Percentiles rank a stretch among this genome's conserved stretches.
Evolutionary conservation across 495 filamentous ascomycete genomes (phyloP).

Genomic region (Penicillium chermesinum): DNA sequence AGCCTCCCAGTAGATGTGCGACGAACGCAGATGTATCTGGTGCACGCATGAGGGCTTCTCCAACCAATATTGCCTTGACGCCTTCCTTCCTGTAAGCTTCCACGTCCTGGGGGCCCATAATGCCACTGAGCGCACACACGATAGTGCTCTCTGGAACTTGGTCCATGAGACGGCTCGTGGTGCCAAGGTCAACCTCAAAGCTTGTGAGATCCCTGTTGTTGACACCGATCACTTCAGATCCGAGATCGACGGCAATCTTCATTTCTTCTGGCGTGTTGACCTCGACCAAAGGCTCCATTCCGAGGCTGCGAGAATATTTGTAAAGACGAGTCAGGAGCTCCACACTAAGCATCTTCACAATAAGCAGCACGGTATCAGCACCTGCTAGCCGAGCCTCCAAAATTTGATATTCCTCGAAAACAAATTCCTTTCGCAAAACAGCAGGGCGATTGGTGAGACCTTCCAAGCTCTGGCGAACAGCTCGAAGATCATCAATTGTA

Average conservation of each 20-base stretch:
- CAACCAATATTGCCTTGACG: slow-evolving; percentile 89
- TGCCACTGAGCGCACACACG: slow-evolving; percentile 91
- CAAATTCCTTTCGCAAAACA: slow-evolving; percentile 90
- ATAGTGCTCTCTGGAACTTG: slow-evolving; percentile 82
- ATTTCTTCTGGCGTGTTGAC: slow-evolving; percentile 94
- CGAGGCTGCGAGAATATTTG: slow-evolving; percentile 78
- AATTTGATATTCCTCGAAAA: slow-evolving; percentile 98
- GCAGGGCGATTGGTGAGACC: slow-evolving; percentile 89
- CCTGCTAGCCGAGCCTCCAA: slow-evolving; percentile 89
- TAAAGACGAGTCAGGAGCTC: slow-evolving; percentile 75
- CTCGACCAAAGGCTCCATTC: slow-evolving; percentile 97
- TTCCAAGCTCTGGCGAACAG: slow-evolving; percentile 80
- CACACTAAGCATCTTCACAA: slow-evolving; percentile 93
- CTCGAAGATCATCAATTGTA: slow-evolving; percentile 86
- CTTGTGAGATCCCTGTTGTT: slow-evolving; percentile 95
- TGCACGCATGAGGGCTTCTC: slow-evolving; percentile 93
- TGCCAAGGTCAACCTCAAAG: slow-evolving; percentile 94
- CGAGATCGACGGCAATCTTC: slow-evolving; percentile 77
- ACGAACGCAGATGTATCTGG: slow-evolving; percentile 75
- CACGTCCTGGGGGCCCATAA: slow-evolving; percentile 86
- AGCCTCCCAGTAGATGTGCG: slow-evolving; percentile 66
- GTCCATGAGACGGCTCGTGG: slow-evolving; percentile 83
- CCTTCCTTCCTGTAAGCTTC: slow-evolving; percentile 81
- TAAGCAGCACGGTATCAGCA: slow-evolving; percentile 91
- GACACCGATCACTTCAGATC: slow-evolving; percentile 92